Evolutionary conservation across 441 rosid species (phyloP), one percentile per base, ranked within the genome.

Genomic region (Arabidopsis hybrid): DNA sequence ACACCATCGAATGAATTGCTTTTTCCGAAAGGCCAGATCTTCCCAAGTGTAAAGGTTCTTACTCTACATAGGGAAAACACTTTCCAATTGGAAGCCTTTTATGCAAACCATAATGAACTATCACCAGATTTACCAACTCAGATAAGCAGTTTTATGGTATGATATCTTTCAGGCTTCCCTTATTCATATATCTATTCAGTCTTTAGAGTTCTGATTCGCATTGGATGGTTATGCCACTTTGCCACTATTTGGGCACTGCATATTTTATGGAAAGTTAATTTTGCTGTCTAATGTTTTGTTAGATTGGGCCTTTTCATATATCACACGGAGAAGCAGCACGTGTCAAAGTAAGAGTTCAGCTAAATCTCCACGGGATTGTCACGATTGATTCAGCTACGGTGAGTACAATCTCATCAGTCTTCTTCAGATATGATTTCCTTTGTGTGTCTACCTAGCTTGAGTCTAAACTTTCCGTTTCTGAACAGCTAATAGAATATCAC

Each of bases 291-390:
- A 63, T 63, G 35, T 84, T 74, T 64, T 77, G 76, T 75, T 79
- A 89, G 92, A 64, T 89, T 79, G 95, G 92, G 47, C 95, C 95
- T 63, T 73, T 86, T 59, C 81, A 79, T 68, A 67, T 45, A 67
- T 79, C 82, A 35, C 69, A 81, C 0, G 56, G 73, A 35, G 82
- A 87, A 78, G 81, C 77, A 68, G 82, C 83, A 40, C 87, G 80
- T 72, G 86, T 89, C 69, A 89, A 85, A 83, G 86, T 87, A 68
- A 83, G 82, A 80, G 80, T 89, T 79, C 81, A 77, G 62, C 73
- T 89, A 77, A 84, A 89, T 74, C 90, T 89, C 62, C 87, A 89
- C 62, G 92, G 92, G 55, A 55, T 89, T 57, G 84, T 86, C 59
- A 67, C 78, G 12, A 79, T 89, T 34, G 89, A 80, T 74, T 87